These are phyloP conservation scores for Phragmites australis DNA, from an alignment of 176 grass and related monocot genomes.

Conservation along the genomic window DNA sequence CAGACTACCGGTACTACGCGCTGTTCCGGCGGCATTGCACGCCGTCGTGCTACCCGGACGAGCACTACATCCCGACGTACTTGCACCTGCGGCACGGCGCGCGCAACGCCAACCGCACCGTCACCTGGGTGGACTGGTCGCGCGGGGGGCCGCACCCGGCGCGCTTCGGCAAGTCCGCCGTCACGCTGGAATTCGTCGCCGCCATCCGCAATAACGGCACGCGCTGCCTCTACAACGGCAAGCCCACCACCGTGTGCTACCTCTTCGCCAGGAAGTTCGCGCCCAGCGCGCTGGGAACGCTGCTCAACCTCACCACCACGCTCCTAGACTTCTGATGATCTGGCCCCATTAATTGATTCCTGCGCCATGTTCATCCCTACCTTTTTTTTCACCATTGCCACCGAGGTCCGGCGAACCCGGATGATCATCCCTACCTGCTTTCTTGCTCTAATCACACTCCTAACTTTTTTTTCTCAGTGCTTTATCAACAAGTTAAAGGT, in stretches of 20 bases:
- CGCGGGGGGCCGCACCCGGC: conserved; percentile 66
- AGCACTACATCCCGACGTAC: conserved; percentile 74
- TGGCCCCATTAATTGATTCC: too few species aligned
- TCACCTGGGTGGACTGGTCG: conserved; percentile 76
- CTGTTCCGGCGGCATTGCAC: conserved; percentile 58
- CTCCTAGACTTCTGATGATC: conserved; percentile 52
- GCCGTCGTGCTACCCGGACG: conserved; percentile 61
- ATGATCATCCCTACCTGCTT: too few species aligned
- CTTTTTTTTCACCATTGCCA: too few species aligned
- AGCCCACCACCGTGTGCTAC: conserved; percentile 53
- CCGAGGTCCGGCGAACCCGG: too few species aligned
- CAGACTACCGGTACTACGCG: conserved; percentile 46
- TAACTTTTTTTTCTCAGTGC: too few species aligned
- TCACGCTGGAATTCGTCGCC: conserved; percentile 38
- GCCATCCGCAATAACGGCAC: conserved; percentile 57
- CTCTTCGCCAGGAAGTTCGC: conserved; percentile 70
- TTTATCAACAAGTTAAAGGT: too few species aligned
- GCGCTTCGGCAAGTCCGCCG: conserved; percentile 38
- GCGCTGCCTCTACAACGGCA: conserved; percentile 51
- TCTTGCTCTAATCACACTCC: too few species aligned
- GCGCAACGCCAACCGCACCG: conserved; percentile 55
- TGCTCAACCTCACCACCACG: conserved; percentile 54
- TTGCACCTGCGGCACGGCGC: conserved; percentile 42
- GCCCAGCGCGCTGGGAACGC: conserved; percentile 46
- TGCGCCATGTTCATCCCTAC: too few species aligned